Evolutionary conservation across 345 rosid species (phyloP).

Genomic region (Arabidopsis suecica): DNA sequence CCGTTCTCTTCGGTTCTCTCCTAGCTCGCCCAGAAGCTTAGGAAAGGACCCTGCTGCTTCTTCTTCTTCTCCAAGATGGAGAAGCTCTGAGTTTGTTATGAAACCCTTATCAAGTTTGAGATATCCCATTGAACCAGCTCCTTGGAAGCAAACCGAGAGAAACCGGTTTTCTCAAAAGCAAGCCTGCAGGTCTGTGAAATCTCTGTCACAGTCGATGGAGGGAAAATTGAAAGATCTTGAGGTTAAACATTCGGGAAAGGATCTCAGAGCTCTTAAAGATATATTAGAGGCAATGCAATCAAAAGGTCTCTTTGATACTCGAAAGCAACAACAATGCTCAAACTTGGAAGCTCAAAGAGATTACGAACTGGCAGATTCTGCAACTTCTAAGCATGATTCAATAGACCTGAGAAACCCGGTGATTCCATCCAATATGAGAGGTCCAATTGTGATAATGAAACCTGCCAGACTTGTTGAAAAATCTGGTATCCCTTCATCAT

Average conservation of each 20-base stretch:
- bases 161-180: slow-evolving; percentile 55
- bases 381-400: slow-evolving; percentile 45
- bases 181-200: slow-evolving; percentile 51
- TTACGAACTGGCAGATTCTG: slow-evolving; percentile 50
- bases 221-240: slow-evolving; percentile 71
- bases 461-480: slow-evolving; percentile 78
- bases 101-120: slow-evolving; percentile 71
- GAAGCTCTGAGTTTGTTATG: slow-evolving; percentile 71
- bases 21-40: slow-evolving; percentile 54
- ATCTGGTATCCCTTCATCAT: slow-evolving; percentile 58
- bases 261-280: slow-evolving; percentile 80
- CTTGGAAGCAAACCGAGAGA: slow-evolving; percentile 80
- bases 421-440: slow-evolving; percentile 9
- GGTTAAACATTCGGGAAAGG: slow-evolving; percentile 72
- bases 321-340: slow-evolving; percentile 61
- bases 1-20: slow-evolving; percentile 51
- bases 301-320: slow-evolving; percentile 65
- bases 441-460: slow-evolving; percentile 93
- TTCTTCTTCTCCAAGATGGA: slow-evolving; percentile 71
- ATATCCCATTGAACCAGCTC: slow-evolving; percentile 86
- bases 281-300: slow-evolving; percentile 78
- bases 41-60: slow-evolving; percentile 58
- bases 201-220: slow-evolving; percentile 57
- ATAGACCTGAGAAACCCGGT: slow-evolving; percentile 8
- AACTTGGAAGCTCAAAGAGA: slow-evolving; percentile 52